Base-by-base conservation (phyloP, 1,139 yeast genomes). In the Kurtzmaniella quercitrusa region DNA sequence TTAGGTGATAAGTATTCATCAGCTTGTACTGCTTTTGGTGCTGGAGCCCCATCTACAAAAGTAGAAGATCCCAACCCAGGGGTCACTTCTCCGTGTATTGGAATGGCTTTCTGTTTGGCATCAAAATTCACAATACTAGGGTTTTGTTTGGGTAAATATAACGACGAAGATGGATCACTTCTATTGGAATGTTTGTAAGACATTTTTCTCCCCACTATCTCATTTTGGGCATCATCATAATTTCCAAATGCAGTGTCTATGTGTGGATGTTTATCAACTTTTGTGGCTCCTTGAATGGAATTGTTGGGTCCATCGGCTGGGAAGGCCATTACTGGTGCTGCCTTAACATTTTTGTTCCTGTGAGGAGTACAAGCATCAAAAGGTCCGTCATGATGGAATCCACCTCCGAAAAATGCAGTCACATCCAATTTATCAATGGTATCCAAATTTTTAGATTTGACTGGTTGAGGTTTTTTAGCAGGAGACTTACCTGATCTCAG, bases 331-430 rank as follows among this genome's bases (percentile, higher is more conserved):
- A 93, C 96, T 2, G 98, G 98, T 0, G 97, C 96, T 37, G 80
- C 81, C 60, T 81, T 84, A 25, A 69, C 70, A 59, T 85, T 79
- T 66, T 86, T 87, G 67, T 93, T 93, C 62, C 98, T 82, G 63
- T 88, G 96, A 6, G 98, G 98, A 5, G 95, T 86, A 65, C 98
- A 91, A 2, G 98, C 98, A 63, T 93, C 98, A 63, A 93, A 93
- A 15, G 98, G 98, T 12, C 98, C 98, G 65, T 93, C 98, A 63
- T 93, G 98, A 64, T 93, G 98, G 75, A 93, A 93, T 1, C 93
- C 88, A 38, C 88, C 84, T n/a, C 97, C 97, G 60, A 87, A 91
- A 51, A 93, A 75, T 1, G 96, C 98, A 7, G 98, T 90, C 34
- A 91, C 98, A 62, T 93, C 98, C 53, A 93, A 73, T 64, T 86